A percentile compares a stretch with the other conserved stretches of the same genome.
phyloP scores from a whole-genome alignment of 164 flowering plant species.

The Vitis rupestris region DNA sequence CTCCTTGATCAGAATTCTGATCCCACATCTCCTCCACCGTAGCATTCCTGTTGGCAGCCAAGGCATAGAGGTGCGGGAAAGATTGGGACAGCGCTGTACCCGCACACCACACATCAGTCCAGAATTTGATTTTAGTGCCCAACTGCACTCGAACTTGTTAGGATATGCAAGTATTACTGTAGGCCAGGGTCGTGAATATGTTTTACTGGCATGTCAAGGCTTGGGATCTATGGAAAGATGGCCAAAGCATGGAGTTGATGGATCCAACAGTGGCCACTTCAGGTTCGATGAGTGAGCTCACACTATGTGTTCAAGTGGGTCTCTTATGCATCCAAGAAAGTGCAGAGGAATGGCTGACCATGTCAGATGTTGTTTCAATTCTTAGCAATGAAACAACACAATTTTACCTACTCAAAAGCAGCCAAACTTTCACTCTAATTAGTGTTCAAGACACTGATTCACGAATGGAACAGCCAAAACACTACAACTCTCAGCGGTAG shows the following conservation, averaged over 20 bases:
- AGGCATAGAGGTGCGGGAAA: too few species aligned
- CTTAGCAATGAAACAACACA: neutral
- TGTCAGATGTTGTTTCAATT: conserved; percentile 14
- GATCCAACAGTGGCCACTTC: conserved; percentile 1
- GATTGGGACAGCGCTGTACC: too few species aligned
- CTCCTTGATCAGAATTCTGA: too few species aligned
- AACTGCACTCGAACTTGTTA: neutral
- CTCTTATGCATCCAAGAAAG: conserved; percentile 18
- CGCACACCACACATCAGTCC: too few species aligned
- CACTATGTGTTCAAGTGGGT: conserved; percentile 7
- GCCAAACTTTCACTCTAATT: neutral
- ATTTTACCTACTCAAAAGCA: neutral
- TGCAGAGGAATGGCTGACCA: conserved; percentile 9
- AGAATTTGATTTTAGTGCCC: too few species aligned
- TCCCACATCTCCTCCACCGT: too few species aligned
- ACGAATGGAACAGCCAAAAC: too few species aligned
- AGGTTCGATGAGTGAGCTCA: neutral
- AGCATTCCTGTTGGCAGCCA: too few species aligned
- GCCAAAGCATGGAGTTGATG: neutral
- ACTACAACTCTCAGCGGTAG: too few species aligned
- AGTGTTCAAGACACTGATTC: too few species aligned
- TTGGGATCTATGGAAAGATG: conserved; percentile 12
- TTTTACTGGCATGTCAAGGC: conserved; percentile 1
- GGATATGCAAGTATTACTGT: conserved; percentile 7
- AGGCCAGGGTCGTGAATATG: too few species aligned